Conservation (phyloP, 257 asterid species). For the Catharanthus roseus region DNA sequence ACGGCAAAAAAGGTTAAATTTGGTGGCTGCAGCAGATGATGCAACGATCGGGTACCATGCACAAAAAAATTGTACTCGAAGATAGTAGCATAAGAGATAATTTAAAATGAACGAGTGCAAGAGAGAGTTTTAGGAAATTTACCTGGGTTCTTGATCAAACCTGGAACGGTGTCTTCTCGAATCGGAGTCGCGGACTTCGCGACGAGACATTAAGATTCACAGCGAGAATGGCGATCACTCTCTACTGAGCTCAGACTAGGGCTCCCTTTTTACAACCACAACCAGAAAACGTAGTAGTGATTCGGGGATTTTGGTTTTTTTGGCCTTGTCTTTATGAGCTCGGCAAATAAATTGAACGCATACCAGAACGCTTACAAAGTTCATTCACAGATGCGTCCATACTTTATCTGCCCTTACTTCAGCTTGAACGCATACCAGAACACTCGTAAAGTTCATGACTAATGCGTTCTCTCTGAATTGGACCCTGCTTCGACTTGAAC, state of each 20-base stretch:
- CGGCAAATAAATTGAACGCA: no score
- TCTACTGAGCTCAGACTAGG: background rate
- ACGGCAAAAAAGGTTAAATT: background rate
- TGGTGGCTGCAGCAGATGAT: background rate
- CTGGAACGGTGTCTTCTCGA: slow-evolving; percentile 67
- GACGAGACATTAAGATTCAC: slow-evolving; percentile 55
- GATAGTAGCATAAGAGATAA: background rate
- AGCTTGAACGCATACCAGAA: no score
- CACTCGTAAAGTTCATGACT: no score
- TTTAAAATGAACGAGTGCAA: no score
- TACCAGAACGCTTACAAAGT: no score
- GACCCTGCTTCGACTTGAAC: no score
- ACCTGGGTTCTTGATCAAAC: slow-evolving; percentile 86
- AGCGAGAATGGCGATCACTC: background rate
- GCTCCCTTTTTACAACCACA: background rate
- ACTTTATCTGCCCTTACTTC: no score
- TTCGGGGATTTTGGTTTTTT: background rate
- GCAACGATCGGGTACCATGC: background rate
- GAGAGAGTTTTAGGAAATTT: background rate
- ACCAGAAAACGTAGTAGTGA: background rate
- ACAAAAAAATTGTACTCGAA: background rate
- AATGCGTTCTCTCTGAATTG: no score
- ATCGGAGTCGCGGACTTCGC: slow-evolving; percentile 59
- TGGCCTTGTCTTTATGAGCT: no score
- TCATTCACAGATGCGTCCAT: no score